A percentile compares a stretch with the other conserved stretches of the same genome.
Evolutionary conservation across 2,329 filamentous ascomycete species (phyloP).

Genomic region (Colletotrichum sp.): DNA sequence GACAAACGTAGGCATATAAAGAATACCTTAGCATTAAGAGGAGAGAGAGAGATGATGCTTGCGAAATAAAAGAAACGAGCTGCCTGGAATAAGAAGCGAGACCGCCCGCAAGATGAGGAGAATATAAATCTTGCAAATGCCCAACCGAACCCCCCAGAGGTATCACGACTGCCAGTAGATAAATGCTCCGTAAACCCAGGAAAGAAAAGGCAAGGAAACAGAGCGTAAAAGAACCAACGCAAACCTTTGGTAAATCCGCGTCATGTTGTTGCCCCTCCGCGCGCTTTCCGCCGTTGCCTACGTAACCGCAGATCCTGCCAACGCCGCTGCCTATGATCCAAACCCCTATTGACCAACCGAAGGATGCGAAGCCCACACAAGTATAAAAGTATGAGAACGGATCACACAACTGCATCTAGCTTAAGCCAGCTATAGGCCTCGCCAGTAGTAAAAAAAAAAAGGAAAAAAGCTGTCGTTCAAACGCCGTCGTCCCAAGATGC

Average conservation of each 20-base stretch:
- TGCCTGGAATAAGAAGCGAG: not conserved
- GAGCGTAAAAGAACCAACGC: constrained; percentile 5
- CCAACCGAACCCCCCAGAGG: constrained; percentile 18
- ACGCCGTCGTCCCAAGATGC: not conserved
- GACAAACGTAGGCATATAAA: not conserved
- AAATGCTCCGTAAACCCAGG: constrained; percentile 22
- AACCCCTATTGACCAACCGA: not conserved
- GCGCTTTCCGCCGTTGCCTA: not conserved
- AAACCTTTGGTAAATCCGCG: not conserved
- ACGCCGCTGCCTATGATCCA: not conserved
- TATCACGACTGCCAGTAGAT: constrained; percentile 21
- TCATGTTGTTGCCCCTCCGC: not conserved
- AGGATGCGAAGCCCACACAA: not conserved
- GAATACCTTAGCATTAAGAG: constrained; percentile 1
- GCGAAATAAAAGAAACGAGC: not conserved
- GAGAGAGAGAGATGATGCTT: not conserved
- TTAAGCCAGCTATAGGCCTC: not conserved
- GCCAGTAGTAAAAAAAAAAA: not conserved
- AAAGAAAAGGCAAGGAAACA: constrained; percentile 27
- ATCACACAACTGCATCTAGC: not conserved
- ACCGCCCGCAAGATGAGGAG: not conserved
- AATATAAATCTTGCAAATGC: constrained; percentile 20
- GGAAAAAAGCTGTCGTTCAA: not conserved
- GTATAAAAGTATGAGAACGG: not conserved
- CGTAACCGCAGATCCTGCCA: not conserved